Conservation (phyloP, 441 rosid genomes). For the Erodium trifolium region DNA sequence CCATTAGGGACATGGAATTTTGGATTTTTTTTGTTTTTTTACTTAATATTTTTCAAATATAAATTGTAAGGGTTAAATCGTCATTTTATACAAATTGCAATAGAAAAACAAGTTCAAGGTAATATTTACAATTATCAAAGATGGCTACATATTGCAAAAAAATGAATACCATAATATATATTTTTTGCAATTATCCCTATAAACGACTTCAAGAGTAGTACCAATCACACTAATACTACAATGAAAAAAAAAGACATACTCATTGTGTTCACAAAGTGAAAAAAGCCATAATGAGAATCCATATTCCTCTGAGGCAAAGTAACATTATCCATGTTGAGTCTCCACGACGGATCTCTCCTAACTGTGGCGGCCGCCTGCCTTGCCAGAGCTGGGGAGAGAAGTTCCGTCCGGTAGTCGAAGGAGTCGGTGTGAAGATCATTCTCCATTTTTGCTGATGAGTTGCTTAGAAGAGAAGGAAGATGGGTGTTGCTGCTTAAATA, state of each 20-base stretch:
- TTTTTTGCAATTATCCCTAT: no score
- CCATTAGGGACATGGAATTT: no score
- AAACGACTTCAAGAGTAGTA: no score
- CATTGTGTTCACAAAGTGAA: constrained; percentile 11
- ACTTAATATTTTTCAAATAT: no score
- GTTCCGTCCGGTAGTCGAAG: constrained; percentile 13
- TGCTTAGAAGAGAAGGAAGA: neutral
- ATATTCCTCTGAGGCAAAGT: constrained; percentile 20
- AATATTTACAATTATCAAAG: no score
- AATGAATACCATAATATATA: no score
- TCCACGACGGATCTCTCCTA: constrained; percentile 28
- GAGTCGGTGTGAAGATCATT: neutral
- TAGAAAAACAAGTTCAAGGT: no score
- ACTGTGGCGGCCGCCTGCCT: constrained; percentile 10
- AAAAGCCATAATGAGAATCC: constrained; percentile 18
- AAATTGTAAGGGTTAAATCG: no score
- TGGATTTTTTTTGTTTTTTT: no score
- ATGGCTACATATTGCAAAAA: no score
- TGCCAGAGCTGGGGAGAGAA: constrained; percentile 29
- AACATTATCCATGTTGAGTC: constrained; percentile 28
- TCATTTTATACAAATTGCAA: no score
- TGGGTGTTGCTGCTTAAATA: neutral
- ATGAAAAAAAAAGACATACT: constrained; percentile 16
- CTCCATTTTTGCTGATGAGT: neutral
- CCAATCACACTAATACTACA: no score